Evolutionary conservation across 2,329 filamentous ascomycete genomes (phyloP).

Genomic region (Mariannaea sp.): DNA sequence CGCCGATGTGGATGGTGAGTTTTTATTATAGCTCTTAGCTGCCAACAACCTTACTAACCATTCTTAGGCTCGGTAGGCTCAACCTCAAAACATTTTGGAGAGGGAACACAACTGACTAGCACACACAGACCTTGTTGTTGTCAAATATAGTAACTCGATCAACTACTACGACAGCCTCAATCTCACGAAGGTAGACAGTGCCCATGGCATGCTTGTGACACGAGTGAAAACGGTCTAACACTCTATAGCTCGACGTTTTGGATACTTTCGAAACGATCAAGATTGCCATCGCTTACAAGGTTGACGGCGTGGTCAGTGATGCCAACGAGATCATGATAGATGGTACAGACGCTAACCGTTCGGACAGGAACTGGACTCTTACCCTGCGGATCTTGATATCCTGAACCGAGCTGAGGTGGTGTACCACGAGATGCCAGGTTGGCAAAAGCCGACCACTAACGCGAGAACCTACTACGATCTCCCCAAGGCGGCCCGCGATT

Average conservation of each 20-base stretch:
- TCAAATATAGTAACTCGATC: slow-evolving; percentile 65
- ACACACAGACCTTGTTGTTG: slow-evolving; percentile 63
- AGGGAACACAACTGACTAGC: slow-evolving; percentile 27
- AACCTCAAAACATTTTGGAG: slow-evolving; percentile 22
- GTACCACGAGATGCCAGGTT: slow-evolving; percentile 72
- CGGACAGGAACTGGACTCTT: slow-evolving; percentile 48
- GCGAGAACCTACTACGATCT: slow-evolving; percentile 65
- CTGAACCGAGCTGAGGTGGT: slow-evolving; percentile 65
- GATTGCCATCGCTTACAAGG: slow-evolving; percentile 72
- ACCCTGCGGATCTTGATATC: slow-evolving; percentile 65
- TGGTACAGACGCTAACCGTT: slow-evolving; percentile 36
- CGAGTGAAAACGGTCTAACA: slow-evolving; percentile 4
- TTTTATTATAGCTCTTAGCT: slow-evolving; percentile 24
- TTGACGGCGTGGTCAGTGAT: slow-evolving; percentile 37
- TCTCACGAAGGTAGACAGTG: slow-evolving; percentile 52
- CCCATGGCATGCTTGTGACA: slow-evolving; percentile 11
- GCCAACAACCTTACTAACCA: slow-evolving; percentile 28
- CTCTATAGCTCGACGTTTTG: slow-evolving; percentile 52
- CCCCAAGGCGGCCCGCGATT: slow-evolving; percentile 66
- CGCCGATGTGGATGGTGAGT: slow-evolving; percentile 60
- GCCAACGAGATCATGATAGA: slow-evolving; percentile 19
- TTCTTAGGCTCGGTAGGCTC: slow-evolving; percentile 37
- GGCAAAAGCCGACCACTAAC: slow-evolving; percentile 67
- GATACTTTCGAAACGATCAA: slow-evolving; percentile 78
- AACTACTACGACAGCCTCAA: slow-evolving; percentile 70